Base-by-base conservation (phyloP, 2,329 filamentous ascomycete species). In the Fusarium gaditjirri region DNA sequence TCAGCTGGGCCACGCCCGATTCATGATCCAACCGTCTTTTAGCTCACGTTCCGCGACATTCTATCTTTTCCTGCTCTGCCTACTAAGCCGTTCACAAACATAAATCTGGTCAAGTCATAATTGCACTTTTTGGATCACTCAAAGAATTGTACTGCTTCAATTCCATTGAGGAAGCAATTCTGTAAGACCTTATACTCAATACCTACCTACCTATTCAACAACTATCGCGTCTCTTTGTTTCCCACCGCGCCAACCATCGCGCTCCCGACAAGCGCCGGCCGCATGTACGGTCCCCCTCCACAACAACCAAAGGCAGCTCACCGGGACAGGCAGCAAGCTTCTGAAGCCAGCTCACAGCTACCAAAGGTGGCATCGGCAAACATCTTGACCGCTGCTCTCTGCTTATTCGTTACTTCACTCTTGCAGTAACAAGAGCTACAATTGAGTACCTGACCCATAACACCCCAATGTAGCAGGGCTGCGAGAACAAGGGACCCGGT, bases 191-290 rank as follows among this genome's bases (percentile, higher is more conserved):
- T 29, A 43, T 42, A 31, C 19, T 47, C 31, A 56, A 33, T 35
- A 49, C 16, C 33, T 27, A n/a, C 64, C 35, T 35, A 49, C 16
- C 33, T 27, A n/a, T 68, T 39, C n/a, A 49, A 35, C 42, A 25
- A 43, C 38, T 29, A 57, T 57, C 68, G 74, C 72, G 65, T 71
- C 70, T 76, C 67, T 73, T 60, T 71, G 57, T 58, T 71, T 61
- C 57, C 57, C 50, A 57, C 65, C 71, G 71, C 73, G 73, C 71
- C 75, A 73, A 72, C 70, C 68, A 62, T 71, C 68, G 65, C 61
- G 70, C 75, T 57, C 75, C 71, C 65, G 75, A 77, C 73, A 76
- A 76, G 75, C 75, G 75, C 75, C 70, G 71, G 71, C 68, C 69
- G 73, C 75, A 76, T 67, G 61, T 72, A 58, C 61, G 73, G 69